These are phyloP conservation scores for Mortierella sp. DNA, from an alignment of 371 early-diverging fungal species.

Conservation along the genomic window DNA sequence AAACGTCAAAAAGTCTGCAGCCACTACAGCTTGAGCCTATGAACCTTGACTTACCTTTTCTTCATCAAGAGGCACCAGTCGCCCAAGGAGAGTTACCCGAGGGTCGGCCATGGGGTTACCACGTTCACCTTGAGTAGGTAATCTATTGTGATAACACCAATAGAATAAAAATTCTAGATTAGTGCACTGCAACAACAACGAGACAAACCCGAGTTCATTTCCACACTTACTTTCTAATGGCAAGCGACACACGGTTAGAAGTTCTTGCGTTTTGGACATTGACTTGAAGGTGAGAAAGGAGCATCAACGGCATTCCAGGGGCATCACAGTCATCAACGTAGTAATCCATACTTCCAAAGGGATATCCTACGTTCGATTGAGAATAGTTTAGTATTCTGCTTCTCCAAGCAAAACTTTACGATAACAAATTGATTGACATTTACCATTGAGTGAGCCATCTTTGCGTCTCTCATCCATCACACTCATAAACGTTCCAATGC, in stretches of 20 bases:
- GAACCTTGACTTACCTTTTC: constrained; percentile 44
- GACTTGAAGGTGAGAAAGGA: constrained; percentile 61
- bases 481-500: constrained; percentile 56
- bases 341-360: constrained; percentile 71
- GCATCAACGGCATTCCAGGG: constrained; percentile 61
- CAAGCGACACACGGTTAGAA: constrained; percentile 36
- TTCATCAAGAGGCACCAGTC: constrained; percentile 49
- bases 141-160: constrained; percentile 1
- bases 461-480: constrained; percentile 39
- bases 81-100: constrained; percentile 65
- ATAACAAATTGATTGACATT: background rate
- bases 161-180: background rate
- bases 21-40: too few relatives aligned
- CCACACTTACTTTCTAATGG: constrained; percentile 39
- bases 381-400: background rate
- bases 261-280: constrained; percentile 57
- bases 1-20: too few relatives aligned
- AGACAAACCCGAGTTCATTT: background rate
- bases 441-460: constrained; percentile 34
- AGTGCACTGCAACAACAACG: background rate
- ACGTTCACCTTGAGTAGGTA: constrained; percentile 32
- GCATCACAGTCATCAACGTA: constrained; percentile 62
- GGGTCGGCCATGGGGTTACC: constrained; percentile 62
- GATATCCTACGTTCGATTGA: constrained; percentile 51
- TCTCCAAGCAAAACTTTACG: background rate